Evolutionary conservation across 2,329 filamentous ascomycete species (phyloP), one percentile per base, ranked within the genome.

Genomic region (Ophiostoma angusticollis): DNA sequence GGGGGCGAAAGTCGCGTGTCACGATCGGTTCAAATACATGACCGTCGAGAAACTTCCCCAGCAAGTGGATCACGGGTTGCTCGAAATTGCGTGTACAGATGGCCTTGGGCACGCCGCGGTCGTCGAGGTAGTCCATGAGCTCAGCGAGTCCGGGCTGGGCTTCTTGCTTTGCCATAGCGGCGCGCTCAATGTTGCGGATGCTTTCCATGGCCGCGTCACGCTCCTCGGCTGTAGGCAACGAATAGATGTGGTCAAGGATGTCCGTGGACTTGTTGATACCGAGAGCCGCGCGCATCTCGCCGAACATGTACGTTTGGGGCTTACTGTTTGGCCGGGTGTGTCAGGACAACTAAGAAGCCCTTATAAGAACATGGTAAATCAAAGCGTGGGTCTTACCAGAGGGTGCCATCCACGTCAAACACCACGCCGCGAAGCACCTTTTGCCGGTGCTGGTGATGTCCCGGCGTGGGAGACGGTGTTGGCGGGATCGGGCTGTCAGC

Each of bases 71-170:
- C 2, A 91, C 84, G 6, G 84, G 84, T 7, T 72, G 64, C 51
- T 89, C 84, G 53, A 95, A 96, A 63, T 98, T 96, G 53, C 91
- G 73, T 3, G 91, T 96, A 62, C 87, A 95, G 47, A 96, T 86
- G 13, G 74, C 89, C 58, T 93, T 91, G 49, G 65, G 74, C 23
- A 95, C 57, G 6, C 61, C 58, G 21, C 70, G 69, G 6, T 60
- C 53, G 52, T 91, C 78, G 14, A 96, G 74, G 56, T 91, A 93
- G 41, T 73, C 62, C 83, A 96, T 94, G 37, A 98, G 68, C 21
- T 68, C 58, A 1, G 69, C 60, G 4, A 96, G 74, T 1, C 89
- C 89, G 0, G 84, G 78, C 57, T 95, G 89, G 3, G 89, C 79
- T 24, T 75, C 66, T 58, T 96, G 91, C 9, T 70, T 61, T 23